Evolutionary conservation across 768 basidiomycete species (phyloP).

Genomic region (Pleurotus giganteus): DNA sequence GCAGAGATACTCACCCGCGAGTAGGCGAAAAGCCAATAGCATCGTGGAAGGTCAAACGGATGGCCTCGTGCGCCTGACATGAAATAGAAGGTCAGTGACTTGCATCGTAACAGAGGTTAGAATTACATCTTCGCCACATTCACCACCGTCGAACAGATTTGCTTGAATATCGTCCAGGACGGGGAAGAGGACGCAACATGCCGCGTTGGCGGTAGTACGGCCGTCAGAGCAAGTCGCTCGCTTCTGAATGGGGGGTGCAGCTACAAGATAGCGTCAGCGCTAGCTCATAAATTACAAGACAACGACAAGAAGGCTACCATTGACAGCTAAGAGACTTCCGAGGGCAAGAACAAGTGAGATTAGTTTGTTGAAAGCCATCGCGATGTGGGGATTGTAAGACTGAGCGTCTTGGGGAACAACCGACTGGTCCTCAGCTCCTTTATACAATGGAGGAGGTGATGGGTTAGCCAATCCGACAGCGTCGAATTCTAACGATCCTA

Average conservation of each 20-base stretch:
- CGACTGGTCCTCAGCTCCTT: too few species aligned
- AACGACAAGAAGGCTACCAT: background rate
- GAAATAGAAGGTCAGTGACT: background rate
- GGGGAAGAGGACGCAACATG: slow-evolving; percentile 25
- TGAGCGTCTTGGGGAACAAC: background rate
- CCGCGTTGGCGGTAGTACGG: slow-evolving; percentile 25
- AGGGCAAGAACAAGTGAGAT: slow-evolving; percentile 4
- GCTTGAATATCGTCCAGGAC: slow-evolving; percentile 20
- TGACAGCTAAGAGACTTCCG: background rate
- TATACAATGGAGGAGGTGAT: too few species aligned
- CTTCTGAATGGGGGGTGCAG: slow-evolving; percentile 11
- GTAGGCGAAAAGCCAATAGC: slow-evolving; percentile 41
- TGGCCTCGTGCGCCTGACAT: slow-evolving; percentile 23
- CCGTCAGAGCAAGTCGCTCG: slow-evolving; percentile 28
- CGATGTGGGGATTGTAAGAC: background rate
- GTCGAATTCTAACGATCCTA: too few species aligned
- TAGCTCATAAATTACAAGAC: background rate
- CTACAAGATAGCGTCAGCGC: background rate
- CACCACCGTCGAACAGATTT: slow-evolving; percentile 25
- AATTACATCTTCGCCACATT: slow-evolving; percentile 28
- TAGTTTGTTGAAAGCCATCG: slow-evolving; percentile 2
- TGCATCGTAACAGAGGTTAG: background rate
- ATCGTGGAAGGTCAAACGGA: slow-evolving; percentile 39
- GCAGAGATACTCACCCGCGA: slow-evolving; percentile 21
- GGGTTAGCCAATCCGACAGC: too few species aligned